Evolutionary conservation across 2,329 filamentous ascomycete species (phyloP).

Genomic region (Colletotrichum zoysiae): DNA sequence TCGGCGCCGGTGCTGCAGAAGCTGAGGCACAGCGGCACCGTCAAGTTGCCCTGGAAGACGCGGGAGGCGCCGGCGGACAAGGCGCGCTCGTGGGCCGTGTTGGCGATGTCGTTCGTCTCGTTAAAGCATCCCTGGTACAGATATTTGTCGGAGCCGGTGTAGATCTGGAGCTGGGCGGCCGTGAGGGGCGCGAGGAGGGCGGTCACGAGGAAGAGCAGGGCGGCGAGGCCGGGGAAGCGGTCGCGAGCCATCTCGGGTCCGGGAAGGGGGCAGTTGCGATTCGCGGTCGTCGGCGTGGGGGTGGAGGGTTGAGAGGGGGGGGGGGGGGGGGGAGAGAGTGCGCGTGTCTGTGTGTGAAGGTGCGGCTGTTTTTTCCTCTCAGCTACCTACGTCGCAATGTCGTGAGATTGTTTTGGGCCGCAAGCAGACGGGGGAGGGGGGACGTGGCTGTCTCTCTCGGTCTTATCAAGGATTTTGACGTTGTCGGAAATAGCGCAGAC

Average conservation of each 20-base stretch:
- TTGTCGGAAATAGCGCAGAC: not conserved
- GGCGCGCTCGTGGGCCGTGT: conserved; percentile 58
- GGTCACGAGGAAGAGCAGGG: conserved; percentile 41
- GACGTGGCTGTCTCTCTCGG: not conserved
- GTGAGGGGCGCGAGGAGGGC: conserved; percentile 40
- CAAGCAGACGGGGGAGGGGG: not conserved
- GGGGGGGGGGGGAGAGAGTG: not conserved
- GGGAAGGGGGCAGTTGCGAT: not conserved
- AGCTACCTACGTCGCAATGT: not conserved
- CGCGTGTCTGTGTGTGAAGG: not conserved
- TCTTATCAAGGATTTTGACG: not conserved
- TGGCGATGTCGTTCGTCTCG: conserved; percentile 63
- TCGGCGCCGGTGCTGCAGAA: conserved; percentile 60
- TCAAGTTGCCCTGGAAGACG: conserved; percentile 61
- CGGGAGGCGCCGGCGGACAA: conserved; percentile 58
- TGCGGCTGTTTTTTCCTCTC: not conserved
- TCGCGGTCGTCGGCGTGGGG: not conserved
- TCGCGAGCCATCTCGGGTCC: conserved; percentile 21
- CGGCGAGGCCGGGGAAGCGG: conserved; percentile 6
- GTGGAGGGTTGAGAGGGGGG: not conserved
- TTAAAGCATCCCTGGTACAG: conserved; percentile 70
- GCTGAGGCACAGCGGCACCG: conserved; percentile 62
- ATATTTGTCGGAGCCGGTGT: conserved; percentile 55
- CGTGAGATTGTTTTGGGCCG: not conserved
- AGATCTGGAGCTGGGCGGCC: conserved; percentile 49